Base-by-base conservation (phyloP, 257 asterid species). In the Cruciata laevipes region DNA sequence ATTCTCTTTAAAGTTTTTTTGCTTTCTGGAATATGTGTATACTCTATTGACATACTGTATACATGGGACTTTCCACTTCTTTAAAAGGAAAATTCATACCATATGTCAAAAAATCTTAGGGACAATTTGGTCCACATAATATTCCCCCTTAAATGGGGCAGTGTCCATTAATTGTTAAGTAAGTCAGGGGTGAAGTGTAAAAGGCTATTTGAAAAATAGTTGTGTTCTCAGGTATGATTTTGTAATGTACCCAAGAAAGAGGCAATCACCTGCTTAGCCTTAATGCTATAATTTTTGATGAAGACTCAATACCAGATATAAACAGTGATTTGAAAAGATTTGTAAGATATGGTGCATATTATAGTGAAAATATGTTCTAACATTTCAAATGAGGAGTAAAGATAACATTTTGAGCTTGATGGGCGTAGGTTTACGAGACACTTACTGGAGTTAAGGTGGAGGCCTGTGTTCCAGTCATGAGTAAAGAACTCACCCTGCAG, bases 361-460 rank as follows among this genome's bases (percentile, higher is more conserved):
- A 21, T 13, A 10, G 16, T 23, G 24, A 3, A n/a, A 44, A 59
- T 49, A 11, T 66, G 63, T 9, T 9, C 18, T 42, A 65, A 42
- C 31, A 4, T 69, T 60, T 24, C 11, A 23, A 24, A 52, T 71
- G 21, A 33, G 37, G 51, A 2, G 35, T 65, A 59, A 40, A 20
- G 67, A 64, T 27, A 25, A 40, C 55, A 27, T 25, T 47, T 47
- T 30, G 58, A 56, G 13, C 63, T 53, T 40, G 27, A 57, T 56
- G 66, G 55, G 32, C 72, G 37, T 84, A 93, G 99, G 96, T 93
- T 67, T 93, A 93, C 79, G 99, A 93, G 84, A 85, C 85, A 44
- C 94, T 93, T 61, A 88, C 95, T 53, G 97, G 99, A 75, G 90
- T 93, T 79, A 85, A 78, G 80, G 99, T 93, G 69, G 95, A 88